phyloP scores from a whole-genome alignment of 129 eudicot species.

The Flaveria trinervia region DNA sequence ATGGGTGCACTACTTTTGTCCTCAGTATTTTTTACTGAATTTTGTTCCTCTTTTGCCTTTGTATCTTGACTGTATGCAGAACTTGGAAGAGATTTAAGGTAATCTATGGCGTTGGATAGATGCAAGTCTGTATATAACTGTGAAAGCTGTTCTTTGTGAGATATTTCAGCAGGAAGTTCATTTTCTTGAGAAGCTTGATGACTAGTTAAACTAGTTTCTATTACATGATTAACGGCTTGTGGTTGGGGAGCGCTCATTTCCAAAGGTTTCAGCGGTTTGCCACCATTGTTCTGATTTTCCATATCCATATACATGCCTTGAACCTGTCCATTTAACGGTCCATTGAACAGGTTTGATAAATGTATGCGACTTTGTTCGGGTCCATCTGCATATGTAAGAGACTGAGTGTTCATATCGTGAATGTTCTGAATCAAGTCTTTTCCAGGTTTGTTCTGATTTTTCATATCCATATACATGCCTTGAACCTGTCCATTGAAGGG shows the following conservation, averaged over 20 bases:
- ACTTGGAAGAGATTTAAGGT: conserved; percentile 29
- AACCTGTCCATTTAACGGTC: conserved; percentile 38
- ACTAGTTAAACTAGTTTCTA: conserved; percentile 27
- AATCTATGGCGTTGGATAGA: conserved; percentile 27
- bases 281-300: conserved; percentile 22
- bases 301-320: conserved; percentile 22
- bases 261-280: conserved; percentile 25
- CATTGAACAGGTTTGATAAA: conserved; percentile 19
- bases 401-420: conserved; percentile 16
- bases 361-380: conserved; percentile 15
- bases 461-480: conserved; percentile 18
- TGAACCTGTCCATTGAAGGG: conserved; percentile 29
- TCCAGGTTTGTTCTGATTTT: conserved; percentile 25
- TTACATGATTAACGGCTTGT: conserved; percentile 15
- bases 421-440: conserved; percentile 29
- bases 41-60: conserved; percentile 26
- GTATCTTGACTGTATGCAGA: conserved; percentile 37
- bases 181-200: conserved; percentile 38
- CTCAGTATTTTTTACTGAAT: conserved; percentile 1
- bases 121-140: conserved; percentile 35
- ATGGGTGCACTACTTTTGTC: conserved; percentile 20
- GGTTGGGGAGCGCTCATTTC: conserved; percentile 23
- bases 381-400: conserved; percentile 34
- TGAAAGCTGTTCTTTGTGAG: conserved; percentile 33
- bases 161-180: conserved; percentile 15